Percentiles rank a stretch among this genome's conserved stretches.
Evolutionary conservation across 2,329 filamentous ascomycete genomes (phyloP).

Genomic region (Clathrospora elynae): DNA sequence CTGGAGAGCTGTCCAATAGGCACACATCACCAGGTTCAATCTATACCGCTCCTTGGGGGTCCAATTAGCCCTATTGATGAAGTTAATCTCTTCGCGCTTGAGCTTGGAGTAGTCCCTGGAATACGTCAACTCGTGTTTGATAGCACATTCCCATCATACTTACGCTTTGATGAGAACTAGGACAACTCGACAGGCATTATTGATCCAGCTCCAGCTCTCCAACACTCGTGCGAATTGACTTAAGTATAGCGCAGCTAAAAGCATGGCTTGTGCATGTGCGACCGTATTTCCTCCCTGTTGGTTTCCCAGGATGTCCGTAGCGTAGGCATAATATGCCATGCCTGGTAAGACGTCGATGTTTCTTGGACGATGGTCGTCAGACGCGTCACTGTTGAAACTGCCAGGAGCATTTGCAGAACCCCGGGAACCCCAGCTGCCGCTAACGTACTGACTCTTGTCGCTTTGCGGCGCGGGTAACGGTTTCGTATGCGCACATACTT

Average conservation of each 20-base stretch:
- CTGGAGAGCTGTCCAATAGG: conserved; percentile 93
- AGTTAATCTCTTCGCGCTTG: conserved; percentile 28
- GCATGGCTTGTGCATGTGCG: conserved; percentile 80
- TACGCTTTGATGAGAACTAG: conserved; percentile 79
- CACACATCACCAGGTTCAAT: conserved; percentile 59
- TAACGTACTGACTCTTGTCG: conserved; percentile 43
- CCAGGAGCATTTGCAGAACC: conserved; percentile 48
- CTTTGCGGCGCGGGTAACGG: conserved; percentile 61
- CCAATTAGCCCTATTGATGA: conserved; percentile 16
- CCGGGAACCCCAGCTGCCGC: conserved; percentile 32
- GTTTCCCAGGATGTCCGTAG: conserved; percentile 83
- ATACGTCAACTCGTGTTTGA: too few relatives aligned
- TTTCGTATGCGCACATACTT: conserved; percentile 67
- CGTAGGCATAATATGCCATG: conserved; percentile 85
- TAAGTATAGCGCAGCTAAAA: conserved; percentile 86
- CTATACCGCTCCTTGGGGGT: conserved; percentile 38
- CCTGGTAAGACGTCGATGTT: conserved; percentile 90
- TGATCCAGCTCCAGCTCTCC: conserved; percentile 78
- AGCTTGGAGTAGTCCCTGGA: conserved; percentile 43
- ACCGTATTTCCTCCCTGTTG: conserved; percentile 79
- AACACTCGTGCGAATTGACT: conserved; percentile 85
- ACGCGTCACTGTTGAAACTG: conserved; percentile 39
- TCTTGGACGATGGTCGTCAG: conserved; percentile 45
- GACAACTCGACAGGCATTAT: conserved; percentile 62
- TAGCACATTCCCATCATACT: too few relatives aligned